Evolutionary conservation across 208 protist genomes (phyloP).

Genomic region (Crithidia brevicula): DNA sequence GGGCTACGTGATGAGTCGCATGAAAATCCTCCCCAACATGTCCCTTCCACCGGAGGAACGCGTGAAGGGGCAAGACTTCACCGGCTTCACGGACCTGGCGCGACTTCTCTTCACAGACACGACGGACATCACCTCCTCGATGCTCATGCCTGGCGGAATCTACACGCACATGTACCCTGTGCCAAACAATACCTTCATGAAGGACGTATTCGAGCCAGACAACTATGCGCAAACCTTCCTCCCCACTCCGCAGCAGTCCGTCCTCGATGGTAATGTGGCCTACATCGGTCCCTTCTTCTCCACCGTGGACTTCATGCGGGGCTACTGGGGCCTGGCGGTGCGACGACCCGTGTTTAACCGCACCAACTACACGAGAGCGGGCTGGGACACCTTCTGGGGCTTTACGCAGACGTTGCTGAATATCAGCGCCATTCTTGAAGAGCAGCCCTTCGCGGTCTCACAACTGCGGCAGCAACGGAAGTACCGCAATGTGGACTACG

Average conservation of each 20-base stretch:
- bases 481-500: constrained; percentile 42
- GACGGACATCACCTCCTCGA: background rate
- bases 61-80: constrained; percentile 42
- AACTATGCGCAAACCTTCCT: constrained; percentile 4
- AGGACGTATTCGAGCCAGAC: constrained; percentile 25
- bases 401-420: constrained; percentile 50
- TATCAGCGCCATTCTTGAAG: constrained; percentile 40
- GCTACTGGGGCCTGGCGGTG: constrained; percentile 44
- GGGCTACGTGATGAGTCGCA: constrained; percentile 47
- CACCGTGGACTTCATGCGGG: constrained; percentile 1
- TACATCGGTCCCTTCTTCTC: constrained; percentile 40
- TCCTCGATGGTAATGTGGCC: constrained; percentile 20
- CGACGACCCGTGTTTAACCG: constrained; percentile 55
- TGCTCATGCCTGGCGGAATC: constrained; percentile 51
- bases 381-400: constrained; percentile 68
- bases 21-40: constrained; percentile 35
- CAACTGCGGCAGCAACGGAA: background rate
- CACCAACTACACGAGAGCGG: background rate
- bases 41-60: constrained; percentile 20
- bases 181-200: background rate
- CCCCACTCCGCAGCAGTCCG: constrained; percentile 31
- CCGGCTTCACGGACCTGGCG: constrained; percentile 20
- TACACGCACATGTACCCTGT: constrained; percentile 40
- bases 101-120: background rate
- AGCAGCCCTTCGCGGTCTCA: constrained; percentile 16